These are phyloP conservation scores for Cordyceps fumosorosea DNA, from an alignment of 2,329 filamentous ascomycete species.

Conservation along the genomic window DNA sequence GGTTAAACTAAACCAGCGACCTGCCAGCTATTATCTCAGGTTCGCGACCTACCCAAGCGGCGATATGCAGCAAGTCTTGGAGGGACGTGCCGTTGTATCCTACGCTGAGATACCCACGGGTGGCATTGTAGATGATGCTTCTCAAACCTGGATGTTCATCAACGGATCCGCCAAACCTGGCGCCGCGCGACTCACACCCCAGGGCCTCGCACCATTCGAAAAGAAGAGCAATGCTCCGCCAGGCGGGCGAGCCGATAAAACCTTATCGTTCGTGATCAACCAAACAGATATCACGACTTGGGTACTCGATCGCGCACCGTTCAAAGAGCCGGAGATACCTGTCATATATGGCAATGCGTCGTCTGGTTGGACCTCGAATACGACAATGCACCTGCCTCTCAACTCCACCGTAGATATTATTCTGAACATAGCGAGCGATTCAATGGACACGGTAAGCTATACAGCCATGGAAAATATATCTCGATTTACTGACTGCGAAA, in stretches of 20 bases:
- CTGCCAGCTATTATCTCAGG: not conserved
- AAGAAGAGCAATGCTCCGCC: not conserved
- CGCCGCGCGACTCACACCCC: not conserved
- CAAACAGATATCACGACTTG: not conserved
- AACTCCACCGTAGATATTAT: not conserved
- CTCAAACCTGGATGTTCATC: not conserved
- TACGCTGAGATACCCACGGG: not conserved
- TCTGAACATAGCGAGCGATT: not conserved
- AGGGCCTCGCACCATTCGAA: not conserved
- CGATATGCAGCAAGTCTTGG: not conserved
- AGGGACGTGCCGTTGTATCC: not conserved
- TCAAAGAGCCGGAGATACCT: constrained; percentile 1
- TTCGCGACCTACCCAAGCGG: not conserved
- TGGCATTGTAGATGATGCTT: not conserved
- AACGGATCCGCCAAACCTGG: not conserved
- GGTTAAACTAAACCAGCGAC: not conserved
- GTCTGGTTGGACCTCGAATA: not conserved
- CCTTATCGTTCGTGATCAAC: not conserved
- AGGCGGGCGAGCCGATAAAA: not conserved
- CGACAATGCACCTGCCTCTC: not conserved
- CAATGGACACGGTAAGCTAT: not conserved
- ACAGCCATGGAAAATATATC: not conserved
- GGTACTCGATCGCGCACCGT: constrained; percentile 5
- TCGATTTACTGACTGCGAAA: not conserved
- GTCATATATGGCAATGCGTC: not conserved